Evolutionary conservation across 2,329 filamentous ascomycete genomes (phyloP), one percentile per base, ranked within the genome.

Genomic region (Aspergillus amoenus): DNA sequence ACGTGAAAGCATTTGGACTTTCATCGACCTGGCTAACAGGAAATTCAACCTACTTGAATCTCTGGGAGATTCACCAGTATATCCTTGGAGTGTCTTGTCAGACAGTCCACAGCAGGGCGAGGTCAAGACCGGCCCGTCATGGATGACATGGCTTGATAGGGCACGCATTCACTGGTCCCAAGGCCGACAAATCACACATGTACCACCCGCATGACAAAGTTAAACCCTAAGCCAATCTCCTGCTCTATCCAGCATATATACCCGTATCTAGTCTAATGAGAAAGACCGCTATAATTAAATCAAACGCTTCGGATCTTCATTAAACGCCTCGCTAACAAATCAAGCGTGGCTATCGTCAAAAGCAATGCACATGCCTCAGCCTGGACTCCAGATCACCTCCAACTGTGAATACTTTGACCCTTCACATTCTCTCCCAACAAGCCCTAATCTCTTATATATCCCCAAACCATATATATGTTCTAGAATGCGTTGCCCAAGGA

Each of bases 1-100:
- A 57, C 73, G 75, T n/a, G 75, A 78, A 66, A 74, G 74, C 58
- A 56, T 77, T n/a, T 77, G 75, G 75, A 74, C 68, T 1, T 77
- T 77, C 59, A 62, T 76, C 27, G 68, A 74, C 56, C 59, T 73
- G 53, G 61, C 67, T 34, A 56, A 60, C 11, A 61, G 53, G 11
- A 60, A 56, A 6, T 72, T 73, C 56, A 57, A 55, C 8, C 32
- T 68, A 4, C 24, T 60, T 4, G 56, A 61, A 9, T 39, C 50
- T 3, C 30, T 59, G 4, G 52, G 46, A 24, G 22, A 27, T 41
- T 42, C 56, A 18, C 40, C 22, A 17, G 40, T 3, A 24, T 41
- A 42, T 27, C 43, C 58, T 13, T 47, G 44, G 49, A 18, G 30
- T 43, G 37, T 47, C 27, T 27, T 42, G 27, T 37, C 32, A 15